Evolutionary conservation across 2,329 filamentous ascomycete genomes (phyloP).

Genomic region (Nigrospora osmanthi): DNA sequence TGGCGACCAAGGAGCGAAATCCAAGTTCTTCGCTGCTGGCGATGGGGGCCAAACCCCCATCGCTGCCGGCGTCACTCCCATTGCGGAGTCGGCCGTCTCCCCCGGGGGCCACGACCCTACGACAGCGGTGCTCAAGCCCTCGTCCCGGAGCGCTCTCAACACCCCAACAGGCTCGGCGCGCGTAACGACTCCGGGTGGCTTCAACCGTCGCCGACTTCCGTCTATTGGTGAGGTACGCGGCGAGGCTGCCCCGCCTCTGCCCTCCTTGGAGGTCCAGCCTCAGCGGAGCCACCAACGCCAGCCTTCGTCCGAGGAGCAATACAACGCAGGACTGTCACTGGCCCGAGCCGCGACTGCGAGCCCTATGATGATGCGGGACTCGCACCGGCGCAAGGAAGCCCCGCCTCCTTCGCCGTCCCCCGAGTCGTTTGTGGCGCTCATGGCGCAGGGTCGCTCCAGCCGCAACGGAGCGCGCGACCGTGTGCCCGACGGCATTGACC

Average conservation of each 20-base stretch:
- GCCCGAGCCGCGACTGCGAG: conserved; percentile 61
- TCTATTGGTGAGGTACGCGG: conserved; percentile 64
- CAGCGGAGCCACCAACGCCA: conserved; percentile 25
- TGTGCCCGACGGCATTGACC: conserved; percentile 61
- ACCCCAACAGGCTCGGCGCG: conserved; percentile 57
- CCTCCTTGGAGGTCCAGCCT: conserved; percentile 8
- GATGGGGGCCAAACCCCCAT: conserved; percentile 65
- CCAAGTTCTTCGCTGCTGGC: conserved; percentile 52
- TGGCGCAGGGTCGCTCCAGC: conserved; percentile 49
- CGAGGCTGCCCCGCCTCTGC: conserved; percentile 14
- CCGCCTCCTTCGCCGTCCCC: conserved; percentile 62
- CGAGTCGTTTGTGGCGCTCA: conserved; percentile 53
- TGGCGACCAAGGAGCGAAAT: conserved; percentile 52
- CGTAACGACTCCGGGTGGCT: conserved; percentile 52
- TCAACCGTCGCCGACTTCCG: conserved; percentile 58
- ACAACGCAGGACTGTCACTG: conserved; percentile 38
- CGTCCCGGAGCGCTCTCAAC: conserved; percentile 60
- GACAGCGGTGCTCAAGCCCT: conserved; percentile 61
- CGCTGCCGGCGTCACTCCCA: conserved; percentile 78
- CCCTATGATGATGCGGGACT: conserved; percentile 54
- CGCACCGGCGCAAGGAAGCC: conserved; percentile 30
- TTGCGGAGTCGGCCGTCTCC: conserved; percentile 70
- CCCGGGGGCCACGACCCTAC: conserved; percentile 59
- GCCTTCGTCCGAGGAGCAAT: conserved; percentile 32
- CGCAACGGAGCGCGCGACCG: conserved; percentile 69